Conservation (phyloP, 2,329 filamentous ascomycete species). For the Fusarium devonianum region DNA sequence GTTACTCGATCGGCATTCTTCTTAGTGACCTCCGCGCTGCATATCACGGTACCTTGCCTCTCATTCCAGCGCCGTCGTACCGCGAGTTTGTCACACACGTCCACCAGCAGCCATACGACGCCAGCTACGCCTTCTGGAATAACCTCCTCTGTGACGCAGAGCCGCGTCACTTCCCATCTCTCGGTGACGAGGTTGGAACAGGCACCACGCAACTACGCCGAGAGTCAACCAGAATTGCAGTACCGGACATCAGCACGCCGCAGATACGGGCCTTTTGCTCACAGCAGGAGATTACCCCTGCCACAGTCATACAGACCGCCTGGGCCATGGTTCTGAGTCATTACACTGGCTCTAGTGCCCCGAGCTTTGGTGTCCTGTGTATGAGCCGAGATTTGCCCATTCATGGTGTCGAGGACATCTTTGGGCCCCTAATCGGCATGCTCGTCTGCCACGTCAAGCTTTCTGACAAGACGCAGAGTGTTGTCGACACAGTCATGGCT, state of each 20-base stretch:
- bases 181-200: not conserved
- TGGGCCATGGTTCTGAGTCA: conserved; percentile 60
- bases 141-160: not conserved
- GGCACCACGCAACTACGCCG: not conserved
- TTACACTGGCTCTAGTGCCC: conserved; percentile 55
- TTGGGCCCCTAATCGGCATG: conserved; percentile 64
- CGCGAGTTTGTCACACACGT: conserved; percentile 10
- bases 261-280: conserved; percentile 47
- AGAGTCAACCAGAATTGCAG: conserved; percentile 8
- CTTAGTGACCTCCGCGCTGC: conserved; percentile 40
- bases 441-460: conserved; percentile 10
- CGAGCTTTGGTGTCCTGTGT: conserved; percentile 62
- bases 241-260: conserved; percentile 11
- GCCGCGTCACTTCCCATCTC: conserved; percentile 23
- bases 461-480: conserved; percentile 1
- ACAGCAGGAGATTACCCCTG: conserved; percentile 53
- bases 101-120: not conserved
- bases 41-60: conserved; percentile 31
- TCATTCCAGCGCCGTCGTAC: not conserved
- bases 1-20: conserved; percentile 40
- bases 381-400: conserved; percentile 62
- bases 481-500: conserved; percentile 1
- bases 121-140: not conserved
- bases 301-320: conserved; percentile 58
- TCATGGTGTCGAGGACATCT: conserved; percentile 54